Evolutionary conservation across 495 filamentous ascomycete genomes (phyloP).

Genomic region (Annulohypoxylon nitens): DNA sequence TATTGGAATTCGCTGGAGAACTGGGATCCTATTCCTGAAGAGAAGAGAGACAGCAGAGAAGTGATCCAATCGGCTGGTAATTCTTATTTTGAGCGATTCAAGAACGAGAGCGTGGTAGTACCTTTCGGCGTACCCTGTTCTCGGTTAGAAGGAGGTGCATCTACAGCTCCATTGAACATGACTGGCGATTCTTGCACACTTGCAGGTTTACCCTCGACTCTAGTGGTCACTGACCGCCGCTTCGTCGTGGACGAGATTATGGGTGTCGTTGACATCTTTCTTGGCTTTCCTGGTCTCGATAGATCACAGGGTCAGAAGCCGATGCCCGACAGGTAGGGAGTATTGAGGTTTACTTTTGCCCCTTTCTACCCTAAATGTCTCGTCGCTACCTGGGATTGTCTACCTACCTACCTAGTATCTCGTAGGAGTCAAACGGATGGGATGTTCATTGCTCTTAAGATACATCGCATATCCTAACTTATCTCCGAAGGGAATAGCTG

Average conservation of each 20-base stretch:
- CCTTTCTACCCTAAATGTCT: too few species aligned
- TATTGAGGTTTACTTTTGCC: not conserved
- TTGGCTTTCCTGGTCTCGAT: constrained; percentile 57
- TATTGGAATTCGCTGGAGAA: constrained; percentile 52
- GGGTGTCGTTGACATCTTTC: constrained; percentile 55
- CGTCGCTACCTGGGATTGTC: not conserved
- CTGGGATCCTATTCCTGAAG: constrained; percentile 53
- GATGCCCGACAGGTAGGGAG: constrained; percentile 47
- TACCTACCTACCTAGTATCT: not conserved
- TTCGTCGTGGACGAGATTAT: constrained; percentile 57
- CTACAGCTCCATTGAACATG: constrained; percentile 50
- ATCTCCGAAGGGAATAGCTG: not conserved
- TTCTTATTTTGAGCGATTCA: constrained; percentile 56
- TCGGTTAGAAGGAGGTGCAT: constrained; percentile 56
- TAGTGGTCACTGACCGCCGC: constrained; percentile 53
- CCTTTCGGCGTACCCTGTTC: constrained; percentile 55
- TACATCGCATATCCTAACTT: not conserved
- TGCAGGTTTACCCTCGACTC: constrained; percentile 52
- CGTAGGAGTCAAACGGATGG: not conserved
- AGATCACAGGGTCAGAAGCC: constrained; percentile 47
- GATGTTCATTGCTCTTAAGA: not conserved
- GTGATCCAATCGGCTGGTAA: constrained; percentile 54
- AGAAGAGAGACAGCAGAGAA: constrained; percentile 46
- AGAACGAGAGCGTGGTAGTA: constrained; percentile 50
- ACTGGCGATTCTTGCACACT: constrained; percentile 51